phyloP scores from a whole-genome alignment of 1,284 basidiomycete species.

The Irpex sp. region DNA sequence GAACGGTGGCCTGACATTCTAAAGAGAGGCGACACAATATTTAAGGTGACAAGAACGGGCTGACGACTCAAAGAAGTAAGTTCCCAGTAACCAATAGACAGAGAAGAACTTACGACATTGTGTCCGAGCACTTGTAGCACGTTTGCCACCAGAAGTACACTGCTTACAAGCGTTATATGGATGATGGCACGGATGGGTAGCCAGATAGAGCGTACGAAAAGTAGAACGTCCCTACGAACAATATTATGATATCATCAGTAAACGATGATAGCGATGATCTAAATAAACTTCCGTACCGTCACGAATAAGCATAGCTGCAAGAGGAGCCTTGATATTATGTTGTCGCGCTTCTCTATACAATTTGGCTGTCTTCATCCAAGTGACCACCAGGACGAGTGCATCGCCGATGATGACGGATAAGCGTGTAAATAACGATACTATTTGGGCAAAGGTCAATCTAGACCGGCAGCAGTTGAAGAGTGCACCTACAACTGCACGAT shows the following conservation, averaged over 20 bases:
- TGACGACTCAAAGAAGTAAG: neutral
- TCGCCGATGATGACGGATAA: neutral
- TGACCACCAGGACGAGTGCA: neutral
- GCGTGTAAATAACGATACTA: neutral
- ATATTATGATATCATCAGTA: too few relatives aligned
- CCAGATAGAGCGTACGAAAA: neutral
- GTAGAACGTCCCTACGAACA: neutral
- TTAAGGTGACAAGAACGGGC: neutral
- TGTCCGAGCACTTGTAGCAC: neutral
- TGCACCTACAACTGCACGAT: neutral
- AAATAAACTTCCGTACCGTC: neutral
- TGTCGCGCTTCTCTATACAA: neutral
- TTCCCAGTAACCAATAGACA: neutral
- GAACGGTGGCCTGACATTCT: neutral
- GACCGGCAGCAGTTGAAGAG: neutral
- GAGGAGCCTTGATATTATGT: neutral
- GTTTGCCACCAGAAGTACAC: neutral
- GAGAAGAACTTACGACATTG: neutral
- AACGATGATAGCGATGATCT: neutral
- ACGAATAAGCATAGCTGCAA: neutral
- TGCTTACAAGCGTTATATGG: neutral
- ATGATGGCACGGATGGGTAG: neutral
- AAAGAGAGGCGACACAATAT: too few relatives aligned
- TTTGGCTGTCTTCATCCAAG: neutral
- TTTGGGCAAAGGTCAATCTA: neutral